Evolutionary conservation across 2,329 filamentous ascomycete genomes (phyloP), one percentile per base, ranked within the genome.

Genomic region (Diatrype stigma): DNA sequence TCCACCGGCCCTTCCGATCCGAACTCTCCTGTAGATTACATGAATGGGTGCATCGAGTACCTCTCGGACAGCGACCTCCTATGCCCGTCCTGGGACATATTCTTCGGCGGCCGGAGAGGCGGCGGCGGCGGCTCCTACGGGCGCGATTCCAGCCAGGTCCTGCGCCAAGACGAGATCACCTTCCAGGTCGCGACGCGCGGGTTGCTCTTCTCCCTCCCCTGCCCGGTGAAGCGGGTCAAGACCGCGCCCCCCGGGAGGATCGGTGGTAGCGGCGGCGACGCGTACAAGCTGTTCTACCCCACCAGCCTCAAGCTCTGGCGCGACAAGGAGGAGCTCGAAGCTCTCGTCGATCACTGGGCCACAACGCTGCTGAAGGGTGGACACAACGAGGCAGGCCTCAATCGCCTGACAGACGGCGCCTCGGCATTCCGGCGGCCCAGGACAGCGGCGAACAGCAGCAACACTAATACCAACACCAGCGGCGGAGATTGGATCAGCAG

Each of bases 241-340:
- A 63, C 67, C 62, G 59, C 73, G 63, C 61, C 69, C 64, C 61
- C 69, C 64, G 60, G 72, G 62, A 67, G 76, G 53, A 64, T 70
- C 57, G 68, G 75, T 45, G 69, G 73, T 2, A 89, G 70, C 57
- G 68, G 75, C 45, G 69, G 73, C 2, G 89, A 91, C 62, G 81
- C 87, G 0, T 86, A 85, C 71, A 92, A 89, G 63, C 96, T 99
- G 89, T 95, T 92, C 59, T 99, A 94, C 63, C 94, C 94, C 0
- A 85, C 85, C 0, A 90, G 87, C 50, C 73, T 96, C 40, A 90
- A 90, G 60, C 70, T 96, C 11, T 96, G 92, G 90, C 81, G 86
- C 53, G 80, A 84, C 50, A 87, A 83, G 56, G 92, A 97, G 65
- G 92, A 96, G 65, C 78, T 93, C 6, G 86, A 90, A 54, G 84